Evolutionary conservation across 768 basidiomycete genomes (phyloP), one percentile per base, ranked within the genome.

Genomic region (Lentinula raphanica): DNA sequence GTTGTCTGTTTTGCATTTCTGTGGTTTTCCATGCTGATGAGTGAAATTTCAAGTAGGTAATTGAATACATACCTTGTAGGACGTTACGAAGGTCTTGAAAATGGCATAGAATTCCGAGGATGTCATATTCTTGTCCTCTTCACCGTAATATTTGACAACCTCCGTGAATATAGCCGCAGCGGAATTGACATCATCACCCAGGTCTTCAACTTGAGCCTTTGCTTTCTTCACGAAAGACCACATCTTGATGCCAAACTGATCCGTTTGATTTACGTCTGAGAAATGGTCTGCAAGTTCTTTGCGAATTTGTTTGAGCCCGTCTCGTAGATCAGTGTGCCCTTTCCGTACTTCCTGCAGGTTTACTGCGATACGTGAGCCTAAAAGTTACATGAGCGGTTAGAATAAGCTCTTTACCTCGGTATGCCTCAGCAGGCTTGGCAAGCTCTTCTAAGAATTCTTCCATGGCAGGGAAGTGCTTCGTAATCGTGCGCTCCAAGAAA

Each of bases 41-140:
- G 19, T 35, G 55, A 39, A 27, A 21, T 21, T n/a, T 40, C 19
- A 39, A 39, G 6, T 4, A 40, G 40, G 9, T 44, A 45, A 19
- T 56, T 31, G 39, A 13, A 13, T 3, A 38, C 29, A 68, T 78
- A 91, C 91, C 80, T 79, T 87, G 72, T 95, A 99, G 2, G 94
- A 96, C 0, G 88, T 95, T 27, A 95, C 83, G 65, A 99, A 99
- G 1, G 92, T 97, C 74, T 97, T 94, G 83, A 98, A 98, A 64
- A 96, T 87, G 12, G 86, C 93, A 73, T 93, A 99, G 75, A 98
- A 99, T 66, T 98, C 96, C 3, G 88, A 79, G 0, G 94, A 92
- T 49, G 87, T 74, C 83, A 88, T 86, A 61, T 77, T 88, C 71
- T 88, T 90, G 63, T 92, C 88, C 38, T 97, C 95, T 71, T 99